Base-by-base conservation (phyloP, 495 filamentous ascomycete species). In the Tuber borchii region DNA sequence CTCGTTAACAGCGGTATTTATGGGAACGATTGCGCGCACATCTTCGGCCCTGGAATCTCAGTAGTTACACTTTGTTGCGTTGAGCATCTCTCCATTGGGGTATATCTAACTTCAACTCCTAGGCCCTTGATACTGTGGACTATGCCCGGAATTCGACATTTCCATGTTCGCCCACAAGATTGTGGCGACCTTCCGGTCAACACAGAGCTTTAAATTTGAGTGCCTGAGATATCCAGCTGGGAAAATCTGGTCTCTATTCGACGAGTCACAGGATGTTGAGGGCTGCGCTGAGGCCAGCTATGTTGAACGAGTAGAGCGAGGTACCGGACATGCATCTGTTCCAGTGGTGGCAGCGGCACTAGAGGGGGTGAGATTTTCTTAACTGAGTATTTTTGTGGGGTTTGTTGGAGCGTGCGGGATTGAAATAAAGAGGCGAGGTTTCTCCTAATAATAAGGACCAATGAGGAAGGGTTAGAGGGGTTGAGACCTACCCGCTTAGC, bases 1-100 rank as follows among this genome's bases (percentile, higher is more conserved):
- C 86, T 94, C 93, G 85, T 95, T 95, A 82, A 99, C 95, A 73
- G 95, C 95, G 84, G 98, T 99, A 84, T 98, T 94, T 83, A 99
- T 97, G 0, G 95, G 95, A 70, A 98, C 94, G 43, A 98, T 93
- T 37, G 91, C 90, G 73, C 88, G 89, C 88, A 97, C 96, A 81
- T 96, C 92, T 31, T 87, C 85, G 1, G 90, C 89, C 43, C 84
- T 77, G n/a, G 89, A 87, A 51, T 85, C 84, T 84, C 87, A 84
- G 34, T 88, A 88, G 73, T 98, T 98, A 81, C 94, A 90, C 87
- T 90, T 89, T 88, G 98, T 92, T 20, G 95, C 93, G 37, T 94
- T 90, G 86, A 97, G 97, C 87, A 95, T 94, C 75, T 91, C 88
- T 82, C 98, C 95, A 0, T 92, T 95, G 0, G 95, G 95, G 85